A percentile compares a stretch with the other conserved stretches of the same genome.
phyloP scores from a whole-genome alignment of 2,329 filamentous ascomycete genomes.

The Diaporthe capsici region DNA sequence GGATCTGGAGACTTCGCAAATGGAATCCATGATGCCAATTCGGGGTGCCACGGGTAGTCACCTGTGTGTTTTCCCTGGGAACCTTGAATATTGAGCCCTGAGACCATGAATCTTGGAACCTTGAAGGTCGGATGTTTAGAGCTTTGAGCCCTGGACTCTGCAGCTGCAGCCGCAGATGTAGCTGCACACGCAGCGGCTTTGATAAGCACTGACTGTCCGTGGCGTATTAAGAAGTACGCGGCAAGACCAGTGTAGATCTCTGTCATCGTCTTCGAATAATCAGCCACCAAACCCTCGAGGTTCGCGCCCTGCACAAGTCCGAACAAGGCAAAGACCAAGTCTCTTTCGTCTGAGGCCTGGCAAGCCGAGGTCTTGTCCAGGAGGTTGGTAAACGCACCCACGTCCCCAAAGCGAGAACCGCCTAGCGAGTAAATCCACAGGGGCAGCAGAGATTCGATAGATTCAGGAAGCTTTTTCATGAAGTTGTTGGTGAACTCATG shows the following conservation, averaged over 20 bases:
- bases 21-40: not conserved
- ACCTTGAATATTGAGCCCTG: not conserved
- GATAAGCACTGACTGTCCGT: not conserved
- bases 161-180: no score
- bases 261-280: not conserved
- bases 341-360: not conserved
- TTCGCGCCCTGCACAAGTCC: not conserved
- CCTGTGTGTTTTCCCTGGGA: not conserved
- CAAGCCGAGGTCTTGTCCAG: not conserved
- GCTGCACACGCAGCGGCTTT: not conserved
- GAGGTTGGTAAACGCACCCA: not conserved
- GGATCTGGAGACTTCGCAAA: not conserved
- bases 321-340: not conserved
- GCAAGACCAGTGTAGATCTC: conserved; percentile 3
- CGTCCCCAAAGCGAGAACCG: not conserved
- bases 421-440: not conserved
- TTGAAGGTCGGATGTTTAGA: no score
- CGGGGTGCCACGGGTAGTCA: fast-evolving
- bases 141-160: not conserved
- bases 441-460: not conserved
- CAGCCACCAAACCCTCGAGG: not conserved
- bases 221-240: not conserved
- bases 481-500: conserved; percentile 7
- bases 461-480: not conserved
- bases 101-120: not conserved